Evolutionary conservation across 2,329 filamentous ascomycete species (phyloP).

Genomic region (Sclerotinia subarctica): DNA sequence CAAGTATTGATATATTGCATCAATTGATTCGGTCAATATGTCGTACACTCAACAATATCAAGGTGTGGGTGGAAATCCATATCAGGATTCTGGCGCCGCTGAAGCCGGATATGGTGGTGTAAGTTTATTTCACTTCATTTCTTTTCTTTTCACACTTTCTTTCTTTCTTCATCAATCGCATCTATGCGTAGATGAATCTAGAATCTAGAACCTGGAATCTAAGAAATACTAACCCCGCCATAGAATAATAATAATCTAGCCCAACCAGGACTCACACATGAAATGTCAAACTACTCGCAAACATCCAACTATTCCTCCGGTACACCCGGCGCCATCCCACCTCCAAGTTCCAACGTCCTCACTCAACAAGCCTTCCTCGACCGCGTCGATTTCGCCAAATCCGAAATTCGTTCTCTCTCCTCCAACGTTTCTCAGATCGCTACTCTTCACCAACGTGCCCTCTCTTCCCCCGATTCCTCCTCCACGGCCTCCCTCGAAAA

Average conservation of each 20-base stretch:
- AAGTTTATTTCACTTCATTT: conserved; percentile 8
- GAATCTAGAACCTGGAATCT: not conserved
- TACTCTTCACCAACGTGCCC: conserved; percentile 67
- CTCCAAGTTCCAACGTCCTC: conserved; percentile 44
- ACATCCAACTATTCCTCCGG: conserved; percentile 26
- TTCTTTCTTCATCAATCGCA: not conserved
- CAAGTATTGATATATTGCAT: conserved; percentile 20
- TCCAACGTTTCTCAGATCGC: conserved; percentile 65
- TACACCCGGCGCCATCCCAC: conserved; percentile 25
- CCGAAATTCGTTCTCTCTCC: conserved; percentile 65
- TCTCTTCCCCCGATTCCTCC: conserved; percentile 60
- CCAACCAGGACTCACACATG: conserved; percentile 25
- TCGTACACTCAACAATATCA: conserved; percentile 58
- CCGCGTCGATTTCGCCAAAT: conserved; percentile 64
- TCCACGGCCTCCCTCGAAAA: conserved; percentile 55
- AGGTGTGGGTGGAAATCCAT: conserved; percentile 55
- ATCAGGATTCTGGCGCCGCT: conserved; percentile 42
- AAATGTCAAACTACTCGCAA: conserved; percentile 20
- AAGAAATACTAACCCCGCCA: not conserved
- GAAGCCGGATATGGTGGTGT: conserved; percentile 34
- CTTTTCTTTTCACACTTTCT: too few relatives aligned
- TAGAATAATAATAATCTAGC: conserved; percentile 25
- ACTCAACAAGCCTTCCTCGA: conserved; percentile 65
- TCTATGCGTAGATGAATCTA: not conserved
- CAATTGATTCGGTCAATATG: conserved; percentile 44